Evolutionary conservation across 2,329 filamentous ascomycete species (phyloP).

Genomic region (Fusarium lyarnte): DNA sequence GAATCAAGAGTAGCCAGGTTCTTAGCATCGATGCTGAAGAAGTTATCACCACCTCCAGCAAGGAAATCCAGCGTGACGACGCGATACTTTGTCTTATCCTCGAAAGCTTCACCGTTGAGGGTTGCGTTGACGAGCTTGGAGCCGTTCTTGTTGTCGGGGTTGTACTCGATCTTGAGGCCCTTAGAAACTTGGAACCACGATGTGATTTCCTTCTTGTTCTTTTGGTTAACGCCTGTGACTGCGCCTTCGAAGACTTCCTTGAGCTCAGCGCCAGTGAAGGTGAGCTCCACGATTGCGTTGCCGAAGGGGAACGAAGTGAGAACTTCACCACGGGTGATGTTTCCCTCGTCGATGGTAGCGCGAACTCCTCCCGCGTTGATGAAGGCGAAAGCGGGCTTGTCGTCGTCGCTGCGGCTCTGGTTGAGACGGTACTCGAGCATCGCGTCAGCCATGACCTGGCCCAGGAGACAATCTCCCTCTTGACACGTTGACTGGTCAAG

Average conservation of each 20-base stretch:
- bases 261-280: constrained; percentile 61
- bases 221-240: constrained; percentile 63
- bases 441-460: constrained; percentile 66
- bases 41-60: constrained; percentile 70
- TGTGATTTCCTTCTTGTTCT: constrained; percentile 61
- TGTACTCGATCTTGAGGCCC: constrained; percentile 66
- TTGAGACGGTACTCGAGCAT: constrained; percentile 69
- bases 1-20: constrained; percentile 60
- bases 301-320: constrained; percentile 73
- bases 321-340: constrained; percentile 71
- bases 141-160: constrained; percentile 60
- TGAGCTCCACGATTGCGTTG: constrained; percentile 70
- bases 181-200: constrained; percentile 70
- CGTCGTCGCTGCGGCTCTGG: constrained; percentile 49
- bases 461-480: constrained; percentile 65
- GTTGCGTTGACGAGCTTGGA: constrained; percentile 62
- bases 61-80: constrained; percentile 72
- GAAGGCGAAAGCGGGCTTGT: constrained; percentile 63
- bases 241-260: constrained; percentile 69
- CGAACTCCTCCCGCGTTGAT: constrained; percentile 73
- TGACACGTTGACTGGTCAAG: constrained; percentile 70
- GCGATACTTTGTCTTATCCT: constrained; percentile 59
- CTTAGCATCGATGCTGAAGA: constrained; percentile 53
- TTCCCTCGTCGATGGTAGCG: constrained; percentile 68
- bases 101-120: constrained; percentile 59